phyloP scores from a whole-genome alignment of 768 basidiomycete genomes.

The Boletus reticulatus region DNA sequence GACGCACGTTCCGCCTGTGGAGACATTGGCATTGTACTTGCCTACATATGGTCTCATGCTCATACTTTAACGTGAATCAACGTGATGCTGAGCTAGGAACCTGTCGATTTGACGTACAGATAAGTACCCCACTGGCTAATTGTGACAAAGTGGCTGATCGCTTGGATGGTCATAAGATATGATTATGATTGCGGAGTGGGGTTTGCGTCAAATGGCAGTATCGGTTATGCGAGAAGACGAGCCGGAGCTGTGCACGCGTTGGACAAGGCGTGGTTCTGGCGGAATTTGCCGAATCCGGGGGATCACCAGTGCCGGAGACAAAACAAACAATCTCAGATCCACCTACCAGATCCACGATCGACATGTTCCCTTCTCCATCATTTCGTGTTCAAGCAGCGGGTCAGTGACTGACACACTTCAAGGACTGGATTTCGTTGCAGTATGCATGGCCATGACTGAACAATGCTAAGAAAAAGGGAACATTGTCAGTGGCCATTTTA shows the following conservation, averaged over 20 bases:
- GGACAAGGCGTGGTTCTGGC: slow-evolving; percentile 1
- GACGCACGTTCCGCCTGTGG: no score
- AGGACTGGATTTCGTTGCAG: no score
- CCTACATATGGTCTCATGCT: no score
- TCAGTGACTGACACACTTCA: no score
- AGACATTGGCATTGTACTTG: no score
- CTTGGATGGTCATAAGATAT: no score
- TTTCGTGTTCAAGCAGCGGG: background rate
- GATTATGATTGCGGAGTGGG: background rate
- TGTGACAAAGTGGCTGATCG: no score
- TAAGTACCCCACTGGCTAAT: no score
- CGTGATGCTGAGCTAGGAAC: no score
- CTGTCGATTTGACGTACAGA: no score
- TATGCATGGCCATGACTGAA: background rate
- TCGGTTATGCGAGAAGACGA: slow-evolving; percentile 12
- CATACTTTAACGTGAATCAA: no score
- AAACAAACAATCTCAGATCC: slow-evolving; percentile 32
- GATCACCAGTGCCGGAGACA: slow-evolving; percentile 32
- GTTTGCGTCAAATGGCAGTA: slow-evolving; percentile 6
- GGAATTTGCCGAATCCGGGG: slow-evolving; percentile 33
- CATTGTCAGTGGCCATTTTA: background rate
- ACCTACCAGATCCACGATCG: slow-evolving; percentile 16
- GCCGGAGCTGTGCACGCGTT: slow-evolving; percentile 7
- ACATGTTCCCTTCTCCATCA: background rate
- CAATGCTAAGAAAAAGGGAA: background rate